Evolutionary conservation across 2,329 filamentous ascomycete genomes (phyloP).

Genomic region (Paraconiothyrium brasiliense): DNA sequence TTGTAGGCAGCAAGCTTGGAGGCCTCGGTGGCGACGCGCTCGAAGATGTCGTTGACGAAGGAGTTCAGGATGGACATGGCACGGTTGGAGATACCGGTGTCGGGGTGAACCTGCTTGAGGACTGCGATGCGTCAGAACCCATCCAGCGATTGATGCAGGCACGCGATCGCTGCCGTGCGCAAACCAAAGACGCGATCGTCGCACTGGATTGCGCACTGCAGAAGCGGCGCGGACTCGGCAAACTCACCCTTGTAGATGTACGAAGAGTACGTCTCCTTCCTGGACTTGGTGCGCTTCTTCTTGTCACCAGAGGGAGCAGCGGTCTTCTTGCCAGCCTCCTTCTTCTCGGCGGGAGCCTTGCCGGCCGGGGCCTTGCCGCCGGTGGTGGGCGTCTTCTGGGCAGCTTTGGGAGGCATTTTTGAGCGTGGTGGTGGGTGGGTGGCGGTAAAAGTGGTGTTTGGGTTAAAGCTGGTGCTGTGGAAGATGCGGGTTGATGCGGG

Average conservation of each 20-base stretch:
- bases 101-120: constrained; percentile 99
- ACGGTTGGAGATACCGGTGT: constrained; percentile 99
- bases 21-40: constrained; percentile 97
- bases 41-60: constrained; percentile 99
- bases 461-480: constrained; percentile 36
- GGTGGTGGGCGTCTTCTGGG: constrained; percentile 95
- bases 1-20: constrained; percentile 99
- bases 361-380: constrained; percentile 90
- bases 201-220: constrained; percentile 18
- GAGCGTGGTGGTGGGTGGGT: constrained; percentile 23
- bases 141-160: not conserved
- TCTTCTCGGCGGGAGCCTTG: constrained; percentile 92
- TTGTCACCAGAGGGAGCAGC: constrained; percentile 90
- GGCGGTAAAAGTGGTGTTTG: constrained; percentile 33
- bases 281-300: constrained; percentile 99
- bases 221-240: constrained; percentile 14
- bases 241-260: constrained; percentile 99
- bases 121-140: constrained; percentile 67
- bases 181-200: not conserved
- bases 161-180: not conserved
- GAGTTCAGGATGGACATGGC: constrained; percentile 99
- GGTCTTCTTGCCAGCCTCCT: constrained; percentile 99
- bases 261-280: constrained; percentile 99
- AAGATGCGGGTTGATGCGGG: constrained; percentile 33
- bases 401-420: constrained; percentile 94